Base-by-base conservation (phyloP, 1,284 basidiomycete genomes). In the Hymenochaete sp. region DNA sequence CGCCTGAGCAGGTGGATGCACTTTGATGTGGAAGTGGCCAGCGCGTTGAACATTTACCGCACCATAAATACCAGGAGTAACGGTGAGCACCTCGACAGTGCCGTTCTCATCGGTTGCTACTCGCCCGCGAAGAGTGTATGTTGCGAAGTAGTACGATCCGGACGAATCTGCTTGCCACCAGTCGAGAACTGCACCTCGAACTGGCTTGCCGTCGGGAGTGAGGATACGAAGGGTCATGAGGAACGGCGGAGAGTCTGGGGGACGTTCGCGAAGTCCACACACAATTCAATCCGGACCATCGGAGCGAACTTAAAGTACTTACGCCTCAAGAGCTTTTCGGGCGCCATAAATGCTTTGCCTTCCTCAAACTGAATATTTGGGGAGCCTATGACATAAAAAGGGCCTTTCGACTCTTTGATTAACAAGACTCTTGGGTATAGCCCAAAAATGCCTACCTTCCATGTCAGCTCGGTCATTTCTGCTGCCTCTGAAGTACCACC, bases 141-240 rank as follows among this genome's bases (percentile, higher is more conserved):
- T 49, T 18, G 38, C 35, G 46, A 56, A 54, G 38, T 52, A 56
- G 49, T 61, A 62, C 3, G 27, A 26, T 7, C 59, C 59, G 7
- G 47, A 36, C 14, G 45, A 42, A 44, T 57, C 52, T 2, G 60
- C 57, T 24, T 61, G 59, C 60, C 60, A 62, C 54, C 52, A 51
- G 47, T 60, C 57, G 36, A 62, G 19, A 4, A 16, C 31, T 2
- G 55, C 57, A 40, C 54, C 39, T 11, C 56, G 50, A 3, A 60
- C 19, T 4, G 58, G 59, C 6, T 56, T 49, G 22, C 58, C 58
- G 6, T 59, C 56, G 13, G 53, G 48, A 24, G 55, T 47, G 26
- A 52, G 52, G 25, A 62, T 47, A 13, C 51, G 48, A 29, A 60
- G 26, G 2, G 52, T 42, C 32, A 57, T 44, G 25, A 62, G 50